These are phyloP conservation scores for Trichosporon coremiiforme DNA, from an alignment of 1,284 basidiomycete species.

Conservation along the genomic window DNA sequence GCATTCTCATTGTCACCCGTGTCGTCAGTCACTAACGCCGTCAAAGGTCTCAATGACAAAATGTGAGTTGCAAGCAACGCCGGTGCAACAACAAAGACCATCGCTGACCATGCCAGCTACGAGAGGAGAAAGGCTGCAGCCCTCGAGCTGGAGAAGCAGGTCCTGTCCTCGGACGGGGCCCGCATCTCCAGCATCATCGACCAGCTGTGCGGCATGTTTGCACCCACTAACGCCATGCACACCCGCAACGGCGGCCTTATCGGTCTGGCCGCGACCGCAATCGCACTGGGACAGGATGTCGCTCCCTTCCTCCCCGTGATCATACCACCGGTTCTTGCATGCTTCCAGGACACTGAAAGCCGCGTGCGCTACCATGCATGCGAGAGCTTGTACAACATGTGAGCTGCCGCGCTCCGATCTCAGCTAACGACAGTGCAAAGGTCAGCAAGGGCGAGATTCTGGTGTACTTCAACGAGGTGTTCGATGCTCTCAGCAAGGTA, in stretches of 20 bases:
- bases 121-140: slow-evolving; percentile 96
- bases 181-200: slow-evolving; percentile 87
- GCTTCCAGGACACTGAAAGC: slow-evolving; percentile 93
- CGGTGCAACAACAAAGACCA: neutral
- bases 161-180: slow-evolving; percentile 62
- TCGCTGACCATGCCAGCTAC: slow-evolving; percentile 56
- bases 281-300: slow-evolving; percentile 90
- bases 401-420: slow-evolving; percentile 21
- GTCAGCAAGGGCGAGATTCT: slow-evolving; percentile 97
- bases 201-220: slow-evolving; percentile 92
- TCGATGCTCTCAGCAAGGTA: slow-evolving; percentile 95
- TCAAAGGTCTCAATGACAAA: slow-evolving; percentile 57
- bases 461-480: slow-evolving; percentile 97
- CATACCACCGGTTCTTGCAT: slow-evolving; percentile 83
- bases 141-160: slow-evolving; percentile 89
- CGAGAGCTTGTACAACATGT: slow-evolving; percentile 96
- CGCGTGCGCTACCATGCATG: slow-evolving; percentile 82
- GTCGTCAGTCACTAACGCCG: neutral
- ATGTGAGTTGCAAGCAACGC: slow-evolving; percentile 38
- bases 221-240: slow-evolving; percentile 77
- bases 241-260: slow-evolving; percentile 91
- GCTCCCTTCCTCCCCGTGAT: slow-evolving; percentile 93
- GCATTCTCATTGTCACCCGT: neutral
- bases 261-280: slow-evolving; percentile 92
- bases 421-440: slow-evolving; percentile 64